A percentile compares a stretch with the other conserved stretches of the same genome.
Conservation (phyloP, 169 alveolate species). For the Plasmodium fragile region DNA sequence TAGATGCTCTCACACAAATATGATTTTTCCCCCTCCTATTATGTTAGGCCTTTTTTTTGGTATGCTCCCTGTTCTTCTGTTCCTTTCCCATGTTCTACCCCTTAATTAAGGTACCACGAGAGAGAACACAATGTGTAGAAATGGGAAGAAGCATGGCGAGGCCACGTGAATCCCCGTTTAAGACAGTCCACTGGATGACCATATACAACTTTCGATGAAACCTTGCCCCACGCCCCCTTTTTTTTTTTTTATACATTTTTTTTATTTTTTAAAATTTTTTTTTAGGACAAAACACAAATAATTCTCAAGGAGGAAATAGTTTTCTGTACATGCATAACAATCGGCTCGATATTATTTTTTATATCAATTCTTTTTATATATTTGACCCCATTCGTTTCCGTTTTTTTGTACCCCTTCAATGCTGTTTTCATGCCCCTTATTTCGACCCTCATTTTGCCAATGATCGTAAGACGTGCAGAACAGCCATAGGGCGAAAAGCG, state of each 20-base stretch:
- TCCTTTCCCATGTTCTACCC: constrained; percentile 27
- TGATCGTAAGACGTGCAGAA: constrained; percentile 9
- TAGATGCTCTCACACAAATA: not conserved
- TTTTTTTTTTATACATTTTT: not conserved
- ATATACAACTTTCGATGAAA: not conserved
- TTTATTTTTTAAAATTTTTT: not conserved
- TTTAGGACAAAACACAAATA: constrained; percentile 21
- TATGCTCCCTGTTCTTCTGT: constrained; percentile 19
- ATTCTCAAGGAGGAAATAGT: constrained; percentile 40
- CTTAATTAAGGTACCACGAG: constrained; percentile 16
- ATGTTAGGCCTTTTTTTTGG: constrained; percentile 43
- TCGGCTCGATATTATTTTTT: constrained; percentile 23
- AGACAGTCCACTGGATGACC: not conserved
- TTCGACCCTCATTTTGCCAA: constrained; percentile 42
- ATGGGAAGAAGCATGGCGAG: not conserved
- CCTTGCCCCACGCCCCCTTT: not conserved
- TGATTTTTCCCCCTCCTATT: not conserved
- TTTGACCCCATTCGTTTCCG: constrained; percentile 21
- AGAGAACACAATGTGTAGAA: not conserved
- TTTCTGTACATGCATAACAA: constrained; percentile 18
- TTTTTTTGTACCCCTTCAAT: constrained; percentile 46
- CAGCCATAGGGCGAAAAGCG: not conserved
- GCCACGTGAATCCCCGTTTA: not conserved
- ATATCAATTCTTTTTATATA: constrained; percentile 45
- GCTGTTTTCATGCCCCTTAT: constrained; percentile 56